Evolutionary conservation across 306 rosid species (phyloP), one percentile per base, ranked within the genome.

Genomic region (Vigna mungo): DNA sequence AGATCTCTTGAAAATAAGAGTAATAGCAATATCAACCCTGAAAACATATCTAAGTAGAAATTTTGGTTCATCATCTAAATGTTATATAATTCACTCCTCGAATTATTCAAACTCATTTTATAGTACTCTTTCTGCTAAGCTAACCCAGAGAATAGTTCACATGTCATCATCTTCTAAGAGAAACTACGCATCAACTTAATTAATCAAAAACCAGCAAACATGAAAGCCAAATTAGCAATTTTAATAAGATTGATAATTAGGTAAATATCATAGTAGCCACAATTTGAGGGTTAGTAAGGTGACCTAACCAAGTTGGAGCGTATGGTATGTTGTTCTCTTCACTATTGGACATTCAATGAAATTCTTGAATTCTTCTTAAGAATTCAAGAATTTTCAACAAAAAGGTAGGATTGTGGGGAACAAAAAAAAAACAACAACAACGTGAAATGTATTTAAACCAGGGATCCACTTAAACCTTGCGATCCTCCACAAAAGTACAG

Each of bases 111-210:
- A 63, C 73, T 37, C 10, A 0, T 13, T 62, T 51, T 14, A 52
- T 9, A 18, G 34, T n/a, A 71, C 39, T 51, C 27, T 15, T 61
- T 49, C 23, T 12, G 20, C 32, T 17, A 74, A 68, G 67, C 25
- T 36, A 62, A 20, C 58, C 59, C 7, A 20, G 17, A 60, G 67
- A 75, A 76, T 61, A 41, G 32, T 62, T 53, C 1, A 17, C 30
- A 18, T 20, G 74, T 30, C 15, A 63, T 44, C 32, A 61, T 52
- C 37, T 30, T 59, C 67, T 1, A 32, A 41, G 55, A 68, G 46
- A 46, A 67, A 47, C 47, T 21, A 67, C 5, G 66, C 76, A 74
- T 55, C 47, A 61, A 62, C 55, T 52, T 47, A 13, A 17, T 61
- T 0, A 9, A 71, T 18, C 21, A 59, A 52, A 43, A n/a, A n/a